phyloP scores from a whole-genome alignment of 768 basidiomycete genomes.

The Podaxis sp. region DNA sequence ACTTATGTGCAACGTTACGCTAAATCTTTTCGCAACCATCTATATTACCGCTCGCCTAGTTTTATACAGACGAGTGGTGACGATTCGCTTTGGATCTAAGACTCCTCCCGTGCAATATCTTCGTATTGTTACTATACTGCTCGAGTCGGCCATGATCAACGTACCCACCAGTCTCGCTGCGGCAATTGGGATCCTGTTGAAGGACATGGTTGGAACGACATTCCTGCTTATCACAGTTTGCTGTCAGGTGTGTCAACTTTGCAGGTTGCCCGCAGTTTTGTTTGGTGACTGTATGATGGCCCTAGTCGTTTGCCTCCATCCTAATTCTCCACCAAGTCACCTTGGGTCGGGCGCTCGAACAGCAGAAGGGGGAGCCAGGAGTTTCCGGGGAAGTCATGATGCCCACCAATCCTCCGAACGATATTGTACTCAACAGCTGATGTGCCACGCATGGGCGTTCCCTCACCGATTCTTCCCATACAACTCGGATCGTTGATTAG shows the following conservation, averaged over 20 bases:
- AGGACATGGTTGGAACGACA: background rate
- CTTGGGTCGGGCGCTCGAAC: background rate
- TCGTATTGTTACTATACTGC: background rate
- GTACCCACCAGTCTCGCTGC: background rate
- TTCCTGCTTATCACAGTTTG: background rate
- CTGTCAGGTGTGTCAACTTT: background rate
- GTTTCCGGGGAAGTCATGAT: too few species aligned
- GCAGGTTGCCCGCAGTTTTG: background rate
- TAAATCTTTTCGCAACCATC: background rate
- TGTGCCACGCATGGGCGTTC: too few species aligned
- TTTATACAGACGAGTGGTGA: background rate
- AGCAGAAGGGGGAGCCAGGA: background rate
- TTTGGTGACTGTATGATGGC: background rate
- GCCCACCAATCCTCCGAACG: too few species aligned
- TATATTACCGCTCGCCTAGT: constrained; percentile 4
- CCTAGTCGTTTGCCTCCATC: background rate
- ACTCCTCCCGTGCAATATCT: background rate
- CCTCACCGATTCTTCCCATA: too few species aligned
- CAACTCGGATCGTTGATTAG: too few species aligned
- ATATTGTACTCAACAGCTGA: too few species aligned
- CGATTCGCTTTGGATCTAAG: background rate
- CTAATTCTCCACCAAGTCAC: constrained; percentile 3
- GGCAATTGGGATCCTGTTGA: background rate
- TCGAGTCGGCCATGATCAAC: background rate
- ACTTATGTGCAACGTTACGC: background rate